Conservation (phyloP, 2,329 filamentous ascomycete species). For the Phialocephala subalpina region DNA sequence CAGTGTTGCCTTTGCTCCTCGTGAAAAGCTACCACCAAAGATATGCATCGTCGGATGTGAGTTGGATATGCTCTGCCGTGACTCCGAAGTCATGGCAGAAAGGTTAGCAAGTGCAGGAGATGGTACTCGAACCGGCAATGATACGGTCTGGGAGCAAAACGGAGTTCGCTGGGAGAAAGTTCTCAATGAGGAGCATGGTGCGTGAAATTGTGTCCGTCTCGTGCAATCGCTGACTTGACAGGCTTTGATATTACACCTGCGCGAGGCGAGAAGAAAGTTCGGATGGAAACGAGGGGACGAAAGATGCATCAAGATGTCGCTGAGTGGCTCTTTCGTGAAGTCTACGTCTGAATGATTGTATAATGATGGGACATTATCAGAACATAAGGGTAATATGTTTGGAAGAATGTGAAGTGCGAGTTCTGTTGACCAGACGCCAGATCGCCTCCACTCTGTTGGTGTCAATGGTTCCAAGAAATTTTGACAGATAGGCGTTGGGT, state of each 20-base stretch:
- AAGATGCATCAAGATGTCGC: constrained; percentile 34
- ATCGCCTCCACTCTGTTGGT: neutral
- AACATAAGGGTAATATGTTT: neutral
- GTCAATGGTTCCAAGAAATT: neutral
- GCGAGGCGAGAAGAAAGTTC: constrained; percentile 19
- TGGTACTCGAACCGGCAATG: constrained; percentile 22
- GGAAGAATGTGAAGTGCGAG: neutral
- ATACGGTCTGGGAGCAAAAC: constrained; percentile 32
- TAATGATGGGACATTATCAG: neutral
- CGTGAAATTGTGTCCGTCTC: constrained; percentile 10
- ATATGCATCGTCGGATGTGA: constrained; percentile 38
- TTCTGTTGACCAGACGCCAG: neutral
- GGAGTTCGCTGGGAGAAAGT: constrained; percentile 39
- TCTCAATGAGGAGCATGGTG: constrained; percentile 33
- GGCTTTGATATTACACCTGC: constrained; percentile 31
- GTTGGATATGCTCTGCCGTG: constrained; percentile 38
- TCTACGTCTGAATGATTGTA: constrained; percentile 26
- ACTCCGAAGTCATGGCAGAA: constrained; percentile 34
- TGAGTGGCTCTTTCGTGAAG: constrained; percentile 34
- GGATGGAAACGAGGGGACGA: constrained; percentile 17
- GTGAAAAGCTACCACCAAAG: constrained; percentile 34
- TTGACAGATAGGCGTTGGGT: neutral
- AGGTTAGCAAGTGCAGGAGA: constrained; percentile 29
- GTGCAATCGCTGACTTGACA: constrained; percentile 22
- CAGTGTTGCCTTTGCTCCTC: constrained; percentile 31